These are phyloP conservation scores for Jamesozyma hellenica DNA, from an alignment of 805 yeast species.

Conservation along the genomic window DNA sequence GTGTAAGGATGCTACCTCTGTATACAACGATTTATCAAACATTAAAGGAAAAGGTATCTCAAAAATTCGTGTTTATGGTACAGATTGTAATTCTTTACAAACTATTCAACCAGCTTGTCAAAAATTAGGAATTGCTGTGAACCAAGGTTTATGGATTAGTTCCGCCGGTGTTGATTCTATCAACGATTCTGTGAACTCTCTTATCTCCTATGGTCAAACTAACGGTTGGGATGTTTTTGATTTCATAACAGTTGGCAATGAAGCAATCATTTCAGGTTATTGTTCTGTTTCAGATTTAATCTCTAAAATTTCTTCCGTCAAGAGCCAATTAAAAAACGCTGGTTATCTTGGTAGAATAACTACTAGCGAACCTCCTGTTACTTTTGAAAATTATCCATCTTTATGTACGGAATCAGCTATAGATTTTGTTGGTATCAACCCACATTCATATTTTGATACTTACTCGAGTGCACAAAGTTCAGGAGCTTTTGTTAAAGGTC, in stretches of 20 bases:
- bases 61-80: conserved; percentile 71
- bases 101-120: conserved; percentile 55
- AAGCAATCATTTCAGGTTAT: conserved; percentile 62
- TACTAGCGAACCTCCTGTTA: conserved; percentile 84
- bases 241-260: conserved; percentile 77
- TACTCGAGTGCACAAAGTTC: conserved; percentile 52
- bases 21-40: conserved; percentile 46
- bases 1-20: conserved; percentile 52
- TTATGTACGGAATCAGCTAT: conserved; percentile 62
- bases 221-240: conserved; percentile 68
- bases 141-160: conserved; percentile 82
- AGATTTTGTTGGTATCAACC: conserved; percentile 78
- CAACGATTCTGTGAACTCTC: conserved; percentile 44
- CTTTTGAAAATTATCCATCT: conserved; percentile 50
- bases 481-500: conserved; percentile 60
- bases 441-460: conserved; percentile 76
- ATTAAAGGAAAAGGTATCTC: conserved; percentile 54
- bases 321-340: conserved; percentile 44
- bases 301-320: conserved; percentile 55
- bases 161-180: conserved; percentile 58
- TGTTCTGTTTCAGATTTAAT: conserved; percentile 53
- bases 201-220: conserved; percentile 43
- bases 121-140: conserved; percentile 54
- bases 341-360: conserved; percentile 73
- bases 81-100: conserved; percentile 65